A percentile compares a stretch with the other conserved stretches of the same genome.
These are phyloP conservation scores for Metarhizium anisopliae DNA, from an alignment of 2,329 filamentous ascomycete genomes.

Conservation along the genomic window DNA sequence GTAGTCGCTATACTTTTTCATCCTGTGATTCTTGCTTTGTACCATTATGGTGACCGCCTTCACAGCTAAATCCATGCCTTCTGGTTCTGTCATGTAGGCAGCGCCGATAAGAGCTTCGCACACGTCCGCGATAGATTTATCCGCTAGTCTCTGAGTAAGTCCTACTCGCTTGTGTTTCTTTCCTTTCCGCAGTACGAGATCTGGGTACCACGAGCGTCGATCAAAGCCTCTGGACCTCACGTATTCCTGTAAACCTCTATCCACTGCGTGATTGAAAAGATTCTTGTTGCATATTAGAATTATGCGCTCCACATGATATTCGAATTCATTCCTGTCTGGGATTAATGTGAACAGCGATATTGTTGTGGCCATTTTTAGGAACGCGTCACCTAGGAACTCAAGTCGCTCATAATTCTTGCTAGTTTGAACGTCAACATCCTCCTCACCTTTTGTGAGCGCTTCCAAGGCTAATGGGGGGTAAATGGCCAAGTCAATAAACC, in stretches of 20 bases:
- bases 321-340: constrained; percentile 71
- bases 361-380: constrained; percentile 91
- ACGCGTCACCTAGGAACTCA: constrained; percentile 88
- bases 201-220: constrained; percentile 81
- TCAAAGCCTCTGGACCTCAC: constrained; percentile 79
- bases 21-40: constrained; percentile 57
- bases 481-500: constrained; percentile 54
- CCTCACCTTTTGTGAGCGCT: constrained; percentile 73
- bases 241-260: constrained; percentile 59
- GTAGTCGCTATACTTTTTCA: constrained; percentile 66
- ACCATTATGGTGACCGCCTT: constrained; percentile 62
- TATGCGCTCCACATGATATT: constrained; percentile 89
- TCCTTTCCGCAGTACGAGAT: constrained; percentile 63
- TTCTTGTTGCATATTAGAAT: constrained; percentile 85
- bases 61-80: constrained; percentile 47
- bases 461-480: constrained; percentile 67
- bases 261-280: constrained; percentile 66
- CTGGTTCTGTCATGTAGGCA: constrained; percentile 47
- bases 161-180: constrained; percentile 42
- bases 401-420: constrained; percentile 90
- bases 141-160: constrained; percentile 58
- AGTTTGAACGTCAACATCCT: constrained; percentile 64
- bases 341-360: constrained; percentile 74
- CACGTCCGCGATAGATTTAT: constrained; percentile 91
- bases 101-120: constrained; percentile 92